Base-by-base conservation (phyloP, 129 eudicot genomes). In the Erigeron canadensis region DNA sequence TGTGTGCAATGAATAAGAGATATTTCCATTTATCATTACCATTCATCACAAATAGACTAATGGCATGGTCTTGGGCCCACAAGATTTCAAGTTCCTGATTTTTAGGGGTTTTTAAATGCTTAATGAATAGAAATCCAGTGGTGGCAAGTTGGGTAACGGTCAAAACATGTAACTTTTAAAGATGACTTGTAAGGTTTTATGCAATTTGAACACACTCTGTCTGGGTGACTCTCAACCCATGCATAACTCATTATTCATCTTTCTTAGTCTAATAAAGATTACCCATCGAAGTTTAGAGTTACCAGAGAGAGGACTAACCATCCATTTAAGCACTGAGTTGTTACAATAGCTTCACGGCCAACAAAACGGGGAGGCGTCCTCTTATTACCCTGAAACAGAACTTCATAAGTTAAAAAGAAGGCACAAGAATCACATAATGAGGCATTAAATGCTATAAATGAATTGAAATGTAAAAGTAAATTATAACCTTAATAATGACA, bases 291-390 rank as follows among this genome's bases (percentile, higher is more conserved):
- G 3, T 28, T 28, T 18, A 62, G 4, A 38, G 6, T 56, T 19
- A 54, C 10, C 6, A 28, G 46, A 16, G 28, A 68, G 41, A 47
- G 54, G 18, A 79, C 83, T 65, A 11, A 92, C 98, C 98, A 92
- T 81, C 98, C 98, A 57, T 92, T 92, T 77, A 92, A 82, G 84
- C 98, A 92, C 66, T 92, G 98, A 70, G 95, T 87, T 11, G 89
- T 89, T 41, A 92, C 98, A 67, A 89, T 83, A 37, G 98, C 98
- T 81, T 93, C 95, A 9, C 98, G 89, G 19, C 98, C 98, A 50
- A 91, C 98, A 78, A 91, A 91, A 38, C 98, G 98, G 38, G 72
- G 87, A 53, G 98, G 98, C 10, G 98, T 91, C 89, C 98, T 85
- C 83, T 91, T 91, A 81, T 93, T 93, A 39, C 98, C 98, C 98